Evolutionary conservation across 257 asterid species (phyloP).

Genomic region (Phtheirospermum japonicum): DNA sequence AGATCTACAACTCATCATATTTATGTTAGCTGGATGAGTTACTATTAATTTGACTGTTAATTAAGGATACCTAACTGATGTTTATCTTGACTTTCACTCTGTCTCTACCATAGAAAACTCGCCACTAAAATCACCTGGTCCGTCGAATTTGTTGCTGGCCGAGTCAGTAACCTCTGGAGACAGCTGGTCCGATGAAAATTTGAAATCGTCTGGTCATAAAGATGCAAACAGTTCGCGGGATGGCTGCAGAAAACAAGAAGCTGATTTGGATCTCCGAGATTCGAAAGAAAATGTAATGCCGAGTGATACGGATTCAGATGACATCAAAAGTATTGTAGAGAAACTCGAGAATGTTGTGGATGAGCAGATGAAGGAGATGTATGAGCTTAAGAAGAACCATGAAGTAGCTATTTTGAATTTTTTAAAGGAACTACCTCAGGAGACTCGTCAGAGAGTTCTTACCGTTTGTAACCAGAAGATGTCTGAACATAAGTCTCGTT

Average conservation of each 20-base stretch:
- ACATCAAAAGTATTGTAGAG: constrained; percentile 33
- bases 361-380: constrained; percentile 66
- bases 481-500: constrained; percentile 31
- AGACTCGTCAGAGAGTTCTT: constrained; percentile 46
- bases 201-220: constrained; percentile 41
- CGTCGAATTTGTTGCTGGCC: constrained; percentile 38
- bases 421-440: constrained; percentile 58
- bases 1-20: constrained; percentile 3
- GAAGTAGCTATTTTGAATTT: constrained; percentile 52
- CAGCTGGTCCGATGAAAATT: constrained; percentile 65
- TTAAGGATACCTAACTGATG: constrained; percentile 1
- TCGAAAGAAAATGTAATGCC: constrained; percentile 33
- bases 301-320: constrained; percentile 36
- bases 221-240: constrained; percentile 35
- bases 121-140: constrained; percentile 49
- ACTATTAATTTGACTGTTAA: too few species aligned
- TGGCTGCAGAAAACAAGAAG: constrained; percentile 24
- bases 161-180: constrained; percentile 49
- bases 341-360: constrained; percentile 59
- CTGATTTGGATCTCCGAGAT: constrained; percentile 20
- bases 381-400: constrained; percentile 70
- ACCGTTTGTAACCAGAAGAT: constrained; percentile 46
- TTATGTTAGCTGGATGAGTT: constrained; percentile 15
- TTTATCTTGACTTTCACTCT: constrained; percentile 21
- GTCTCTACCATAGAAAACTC: constrained; percentile 40